These are phyloP conservation scores for Kluyveromyces lactis DNA, from an alignment of 805 yeast genomes.

Conservation along the genomic window DNA sequence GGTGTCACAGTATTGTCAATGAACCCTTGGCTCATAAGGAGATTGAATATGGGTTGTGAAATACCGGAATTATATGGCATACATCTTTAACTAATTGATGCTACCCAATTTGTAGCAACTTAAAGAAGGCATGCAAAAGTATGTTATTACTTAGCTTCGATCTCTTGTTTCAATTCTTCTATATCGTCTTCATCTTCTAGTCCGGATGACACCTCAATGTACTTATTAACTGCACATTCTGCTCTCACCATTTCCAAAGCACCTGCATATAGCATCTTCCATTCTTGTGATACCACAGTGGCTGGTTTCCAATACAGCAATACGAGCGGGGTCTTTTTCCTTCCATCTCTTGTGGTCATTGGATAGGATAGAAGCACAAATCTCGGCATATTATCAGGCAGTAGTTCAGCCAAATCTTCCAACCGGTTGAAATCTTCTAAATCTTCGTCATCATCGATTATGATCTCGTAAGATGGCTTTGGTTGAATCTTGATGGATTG, in stretches of 20 bases:
- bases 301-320: slow-evolving; percentile 84
- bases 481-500: slow-evolving; percentile 34
- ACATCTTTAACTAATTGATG: no score
- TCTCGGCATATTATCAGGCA: slow-evolving; percentile 79
- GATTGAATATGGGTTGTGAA: no score
- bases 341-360: slow-evolving; percentile 57
- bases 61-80: no score
- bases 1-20: no score
- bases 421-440: slow-evolving; percentile 37
- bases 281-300: slow-evolving; percentile 65
- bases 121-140: no score
- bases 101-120: no score
- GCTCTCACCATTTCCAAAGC: slow-evolving; percentile 74
- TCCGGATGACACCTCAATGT: slow-evolving; percentile 29
- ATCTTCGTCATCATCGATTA: slow-evolving; percentile 38
- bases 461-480: slow-evolving; percentile 26
- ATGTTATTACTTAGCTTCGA: slow-evolving; percentile 23
- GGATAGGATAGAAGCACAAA: slow-evolving; percentile 74
- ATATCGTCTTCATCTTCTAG: slow-evolving; percentile 28
- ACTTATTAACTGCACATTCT: slow-evolving; percentile 61
- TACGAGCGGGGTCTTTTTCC: slow-evolving; percentile 65
- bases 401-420: slow-evolving; percentile 60
- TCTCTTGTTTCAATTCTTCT: slow-evolving; percentile 28
- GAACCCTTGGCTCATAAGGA: no score
- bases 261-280: slow-evolving; percentile 85